A percentile compares a stretch with the other conserved stretches of the same genome.
Evolutionary conservation across 805 yeast species (phyloP).

Genomic region (Yamadazyma tumulicola): DNA sequence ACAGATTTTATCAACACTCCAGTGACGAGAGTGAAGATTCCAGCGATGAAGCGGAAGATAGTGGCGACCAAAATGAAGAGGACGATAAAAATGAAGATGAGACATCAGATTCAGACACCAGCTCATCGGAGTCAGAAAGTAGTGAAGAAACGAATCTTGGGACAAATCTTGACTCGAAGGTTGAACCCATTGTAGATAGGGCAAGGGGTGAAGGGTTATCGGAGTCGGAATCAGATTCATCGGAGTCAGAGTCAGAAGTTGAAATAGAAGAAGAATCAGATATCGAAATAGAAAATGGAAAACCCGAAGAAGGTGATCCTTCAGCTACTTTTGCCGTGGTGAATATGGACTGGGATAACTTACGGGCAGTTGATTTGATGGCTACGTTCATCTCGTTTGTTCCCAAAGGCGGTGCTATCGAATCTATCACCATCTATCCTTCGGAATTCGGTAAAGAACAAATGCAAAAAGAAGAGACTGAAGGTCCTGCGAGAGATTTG

Average conservation of each 20-base stretch:
- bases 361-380: conserved; percentile 76
- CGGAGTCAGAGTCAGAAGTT: conserved; percentile 41
- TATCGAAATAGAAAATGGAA: conserved; percentile 50
- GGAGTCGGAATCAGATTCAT: conserved; percentile 14
- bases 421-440: conserved; percentile 77
- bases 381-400: conserved; percentile 88
- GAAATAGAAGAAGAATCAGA: conserved; percentile 47
- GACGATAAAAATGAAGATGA: conserved; percentile 25
- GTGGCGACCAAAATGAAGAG: conserved; percentile 21
- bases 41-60: conserved; percentile 15
- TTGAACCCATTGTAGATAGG: conserved; percentile 33
- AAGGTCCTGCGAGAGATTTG: conserved; percentile 89
- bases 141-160: conserved; percentile 9
- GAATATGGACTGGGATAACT: conserved; percentile 95
- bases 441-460: conserved; percentile 92
- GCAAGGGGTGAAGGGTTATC: conserved; percentile 61
- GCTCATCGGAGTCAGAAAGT: conserved; percentile 18
- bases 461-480: conserved; percentile 82
- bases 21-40: conserved; percentile 22
- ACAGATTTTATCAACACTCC: conserved; percentile 53
- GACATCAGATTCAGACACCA: too few relatives aligned
- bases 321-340: conserved; percentile 82
- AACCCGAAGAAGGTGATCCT: conserved; percentile 87
- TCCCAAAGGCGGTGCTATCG: conserved; percentile 89
- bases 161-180: conserved; percentile 12